Base-by-base conservation (phyloP, 78 protist genomes). In the Dictyostelium discoideum region DNA sequence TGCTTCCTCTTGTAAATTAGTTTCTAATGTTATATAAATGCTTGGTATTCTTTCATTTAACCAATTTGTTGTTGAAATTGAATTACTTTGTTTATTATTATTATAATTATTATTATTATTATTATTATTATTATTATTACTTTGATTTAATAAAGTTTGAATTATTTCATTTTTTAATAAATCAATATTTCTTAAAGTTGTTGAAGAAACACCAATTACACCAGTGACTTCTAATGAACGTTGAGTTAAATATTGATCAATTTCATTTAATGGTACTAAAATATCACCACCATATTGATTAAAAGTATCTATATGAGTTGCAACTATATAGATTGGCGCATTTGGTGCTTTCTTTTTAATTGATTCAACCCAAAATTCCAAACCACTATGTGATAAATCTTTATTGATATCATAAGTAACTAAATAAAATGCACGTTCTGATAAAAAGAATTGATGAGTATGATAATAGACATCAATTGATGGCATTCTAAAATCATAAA, bases 291-390 rank as follows among this genome's bases (percentile, higher is more conserved):
- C 78, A 32, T 26, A 67, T 26, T 80, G 93, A 22, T 60, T 78
- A 67, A 57, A 77, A 11, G 76, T 74, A 42, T 96, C 97, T 2
- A 84, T 44, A 14, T 90, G 94, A 5, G 97, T 96, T 6, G 95
- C 97, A 3, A 96, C 97, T 7, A 96, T 85, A 40, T 92, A 85
- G 69, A 96, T 92, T 7, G 95, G 95, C 3, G 88, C 97, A 32
- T 40, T 48, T 18, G 92, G 97, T 50, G 95, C 88, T 20, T 84
- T 79, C 9, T 57, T 26, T 84, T 79, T 67, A 20, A 96, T 50
- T 10, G 86, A 79, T 16, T 83, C 87, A 22, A 96, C 85, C 97
- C 97, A 96, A 80, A 84, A 72, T 39, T 96, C 97, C 14, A 96
- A 14, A 10, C 44, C 40, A 32, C 93, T 85, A 16, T 50, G 14